Evolutionary conservation across 805 yeast species (phyloP).

Genomic region (Candida maltosa): DNA sequence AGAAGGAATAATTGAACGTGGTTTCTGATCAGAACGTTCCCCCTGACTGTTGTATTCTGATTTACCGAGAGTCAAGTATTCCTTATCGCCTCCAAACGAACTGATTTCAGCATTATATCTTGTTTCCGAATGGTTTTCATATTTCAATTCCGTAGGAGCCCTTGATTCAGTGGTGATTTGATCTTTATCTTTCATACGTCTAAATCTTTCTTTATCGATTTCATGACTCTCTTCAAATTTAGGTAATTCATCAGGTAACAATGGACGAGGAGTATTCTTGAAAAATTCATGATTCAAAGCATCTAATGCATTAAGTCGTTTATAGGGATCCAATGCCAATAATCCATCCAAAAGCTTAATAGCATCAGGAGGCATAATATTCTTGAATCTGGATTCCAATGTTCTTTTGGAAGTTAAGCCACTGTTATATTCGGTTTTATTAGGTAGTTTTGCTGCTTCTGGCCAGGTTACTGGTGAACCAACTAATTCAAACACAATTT

Average conservation of each 20-base stretch:
- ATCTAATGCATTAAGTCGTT: slow-evolving; percentile 73
- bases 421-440: slow-evolving; percentile 42
- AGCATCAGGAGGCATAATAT: slow-evolving; percentile 43
- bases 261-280: slow-evolving; percentile 62
- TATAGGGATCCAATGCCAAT: slow-evolving; percentile 65
- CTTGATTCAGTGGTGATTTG: slow-evolving; percentile 2
- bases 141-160: slow-evolving; percentile 5
- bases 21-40: no score
- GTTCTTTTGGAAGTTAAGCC: slow-evolving; percentile 46
- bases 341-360: slow-evolving; percentile 58
- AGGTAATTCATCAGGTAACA: slow-evolving; percentile 51
- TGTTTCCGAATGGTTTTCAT: slow-evolving; percentile 4
- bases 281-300: slow-evolving; percentile 76
- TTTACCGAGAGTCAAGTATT: no score
- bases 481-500: slow-evolving; percentile 70
- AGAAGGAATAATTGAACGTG: no score
- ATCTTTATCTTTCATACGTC: slow-evolving; percentile 34
- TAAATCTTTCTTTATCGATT: slow-evolving; percentile 64
- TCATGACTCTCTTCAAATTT: slow-evolving; percentile 87
- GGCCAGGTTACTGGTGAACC: slow-evolving; percentile 82
- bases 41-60: no score
- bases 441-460: slow-evolving; percentile 55
- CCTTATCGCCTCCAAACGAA: no score
- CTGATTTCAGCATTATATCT: slow-evolving; percentile 1
- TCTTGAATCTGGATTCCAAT: slow-evolving; percentile 47